Evolutionary conservation across 345 rosid species (phyloP).

Genomic region (Eucalyptus globulus): DNA sequence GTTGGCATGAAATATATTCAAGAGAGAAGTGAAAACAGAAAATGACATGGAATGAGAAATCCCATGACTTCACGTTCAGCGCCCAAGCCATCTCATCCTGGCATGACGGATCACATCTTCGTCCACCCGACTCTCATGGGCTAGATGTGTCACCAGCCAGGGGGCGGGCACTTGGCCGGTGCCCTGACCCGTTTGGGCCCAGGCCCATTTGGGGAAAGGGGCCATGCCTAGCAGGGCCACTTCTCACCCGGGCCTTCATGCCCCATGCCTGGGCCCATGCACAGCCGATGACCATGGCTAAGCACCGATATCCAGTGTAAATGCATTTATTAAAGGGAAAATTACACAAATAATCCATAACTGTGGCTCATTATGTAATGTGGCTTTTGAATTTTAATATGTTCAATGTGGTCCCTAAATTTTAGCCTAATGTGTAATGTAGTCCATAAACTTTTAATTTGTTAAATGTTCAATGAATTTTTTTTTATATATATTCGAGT

Average conservation of each 20-base stretch:
- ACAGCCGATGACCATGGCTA: not conserved
- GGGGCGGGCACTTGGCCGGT: not conserved
- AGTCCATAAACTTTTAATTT: no score
- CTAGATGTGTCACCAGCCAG: not conserved
- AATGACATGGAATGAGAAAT: not conserved
- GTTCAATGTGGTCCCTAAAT: rapidly evolving
- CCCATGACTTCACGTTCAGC: not conserved
- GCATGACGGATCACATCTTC: not conserved
- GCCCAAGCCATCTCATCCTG: not conserved
- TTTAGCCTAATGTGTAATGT: no score
- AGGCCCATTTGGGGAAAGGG: not conserved
- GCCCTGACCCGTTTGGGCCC: not conserved
- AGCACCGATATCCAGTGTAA: not conserved
- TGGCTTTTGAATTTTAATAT: no score
- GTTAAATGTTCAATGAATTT: no score
- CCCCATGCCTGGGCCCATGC: not conserved
- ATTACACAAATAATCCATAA: no score
- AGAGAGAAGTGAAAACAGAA: not conserved
- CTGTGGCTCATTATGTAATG: rapidly evolving
- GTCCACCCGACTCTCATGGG: not conserved
- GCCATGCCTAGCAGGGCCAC: not conserved
- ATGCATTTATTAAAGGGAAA: not conserved
- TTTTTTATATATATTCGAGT: no score
- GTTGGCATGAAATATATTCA: not conserved
- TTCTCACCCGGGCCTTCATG: not conserved